Evolutionary conservation across 129 eudicot species (phyloP), one percentile per base, ranked within the genome.

Genomic region (Silybum marianum): DNA sequence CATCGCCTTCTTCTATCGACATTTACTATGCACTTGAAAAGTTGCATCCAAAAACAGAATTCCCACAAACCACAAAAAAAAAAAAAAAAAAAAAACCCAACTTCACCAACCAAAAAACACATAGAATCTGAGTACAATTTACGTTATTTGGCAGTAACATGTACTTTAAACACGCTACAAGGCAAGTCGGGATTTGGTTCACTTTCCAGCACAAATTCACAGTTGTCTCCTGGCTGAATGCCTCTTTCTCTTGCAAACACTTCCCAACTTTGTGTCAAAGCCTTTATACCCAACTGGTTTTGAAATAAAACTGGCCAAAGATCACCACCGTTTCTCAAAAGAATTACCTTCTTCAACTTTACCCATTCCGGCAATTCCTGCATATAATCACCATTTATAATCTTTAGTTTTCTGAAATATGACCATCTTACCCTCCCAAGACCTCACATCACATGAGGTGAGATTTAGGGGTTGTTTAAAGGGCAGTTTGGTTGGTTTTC

Each of bases 271-370:
- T 67, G 80, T 2, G 80, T 83, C 81, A 89, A 75, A 78, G 78
- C 88, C 72, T 84, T 84, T 23, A 81, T 2, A 16, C 92, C 90
- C 3, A 9, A 5, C 69, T 80, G 86, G 68, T 51, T 40, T 25
- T 73, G 78, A 62, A 48, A 86, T 40, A 84, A 30, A 71, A 84
- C 88, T n/a, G 90, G 85, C 92, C 90, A 89, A 70, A 62, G 75
- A 76, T 84, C 70, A 38, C 9, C 6, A 25, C 75, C 73, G 71
- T 88, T 51, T 74, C 88, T 66, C 63, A 81, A 67, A 81, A 87
- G 72, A 71, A 46, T 71, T 30, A 86, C 88, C 68, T 39, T 48
- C 69, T 69, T 76, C 67, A 44, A 14, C 32, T 78, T 82, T 23
- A 30, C 44, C 79, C 73, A 34, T 44, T 60, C 26, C 16, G 90